phyloP scores from a whole-genome alignment of 352 stramenopile genomes.

The Phytophthora fragariaefolia region DNA sequence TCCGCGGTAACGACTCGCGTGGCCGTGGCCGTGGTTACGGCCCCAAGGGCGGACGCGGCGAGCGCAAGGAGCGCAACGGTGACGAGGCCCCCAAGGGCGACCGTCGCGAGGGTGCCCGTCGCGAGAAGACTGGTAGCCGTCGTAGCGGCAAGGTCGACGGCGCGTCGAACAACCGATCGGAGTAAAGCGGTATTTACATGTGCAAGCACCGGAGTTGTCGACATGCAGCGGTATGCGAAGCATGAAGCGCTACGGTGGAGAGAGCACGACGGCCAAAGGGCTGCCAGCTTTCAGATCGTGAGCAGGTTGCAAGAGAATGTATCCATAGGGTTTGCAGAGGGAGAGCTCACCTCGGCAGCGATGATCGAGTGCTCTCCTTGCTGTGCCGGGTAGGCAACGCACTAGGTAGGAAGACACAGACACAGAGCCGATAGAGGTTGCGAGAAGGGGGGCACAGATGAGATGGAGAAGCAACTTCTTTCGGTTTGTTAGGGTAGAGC shows the following conservation, averaged over 20 bases:
- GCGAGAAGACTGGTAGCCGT: constrained; percentile 67
- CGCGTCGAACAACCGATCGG: constrained; percentile 45
- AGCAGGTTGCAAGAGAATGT: constrained; percentile 2
- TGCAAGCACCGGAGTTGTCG: constrained; percentile 23
- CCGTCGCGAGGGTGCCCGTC: constrained; percentile 50
- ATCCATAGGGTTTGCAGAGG: constrained; percentile 14
- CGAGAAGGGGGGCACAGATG: constrained; percentile 19
- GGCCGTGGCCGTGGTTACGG: constrained; percentile 57
- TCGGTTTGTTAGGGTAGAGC: constrained; percentile 45
- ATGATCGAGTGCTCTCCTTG: constrained; percentile 18
- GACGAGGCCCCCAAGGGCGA: constrained; percentile 50
- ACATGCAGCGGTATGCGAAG: constrained; percentile 18
- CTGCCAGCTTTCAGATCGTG: constrained; percentile 20
- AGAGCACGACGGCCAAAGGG: constrained; percentile 15
- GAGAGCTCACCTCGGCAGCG: constrained; percentile 12
- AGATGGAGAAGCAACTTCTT: constrained; percentile 27
- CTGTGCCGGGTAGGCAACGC: constrained; percentile 24
- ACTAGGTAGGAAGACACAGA: constrained; percentile 43
- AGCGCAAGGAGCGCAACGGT: constrained; percentile 76
- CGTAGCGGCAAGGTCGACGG: constrained; percentile 73
- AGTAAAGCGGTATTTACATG: constrained; percentile 53
- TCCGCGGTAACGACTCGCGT: constrained; percentile 58
- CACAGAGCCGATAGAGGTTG: constrained; percentile 33
- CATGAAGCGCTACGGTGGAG: constrained; percentile 10
- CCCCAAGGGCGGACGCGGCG: constrained; percentile 57